Evolutionary conservation across 2,329 filamentous ascomycete species (phyloP), one percentile per base, ranked within the genome.

Genomic region (Aureobasidium subglaciale): DNA sequence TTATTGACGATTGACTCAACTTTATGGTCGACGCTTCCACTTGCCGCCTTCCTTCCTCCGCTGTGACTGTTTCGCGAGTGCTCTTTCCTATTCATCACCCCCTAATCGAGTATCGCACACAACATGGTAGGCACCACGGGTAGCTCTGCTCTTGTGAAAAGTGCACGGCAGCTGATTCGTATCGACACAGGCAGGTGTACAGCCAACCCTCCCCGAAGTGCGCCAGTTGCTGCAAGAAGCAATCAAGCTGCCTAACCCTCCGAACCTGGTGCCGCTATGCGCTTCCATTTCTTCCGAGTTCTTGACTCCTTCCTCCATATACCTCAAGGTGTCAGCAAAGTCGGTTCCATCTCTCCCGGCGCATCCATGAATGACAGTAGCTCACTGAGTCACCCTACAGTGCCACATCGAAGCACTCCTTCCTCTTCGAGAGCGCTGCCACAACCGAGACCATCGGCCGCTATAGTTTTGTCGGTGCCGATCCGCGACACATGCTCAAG

Each of bases 381-480:
- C 55, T 59, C 24, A 55, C 24, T 25, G n/a, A 35, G 56, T 37
- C 25, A 10, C 37, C 16, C 9, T 15, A 42, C 59, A 79, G 75
- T 62, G 74, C 81, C 27, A 75, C 80, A 62, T 88, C 87, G 46
- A 85, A 88, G 63, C 84, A 89, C 65, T 96, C 92, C 3, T 97
- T 96, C 70, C 82, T 99, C 45, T 95, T 96, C 71, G 93, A 99
- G 74, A 96, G 90, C 65, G 93, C 92, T 24, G 90, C 91, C 20
- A 86, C 83, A 15, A 92, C 90, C 25, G 92, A 97, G 73, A 90
- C 86, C 16, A 90, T 99, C 62, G 92, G 92, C 57, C 82, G 93
- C 65, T 97, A 96, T 72, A 96, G 90, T 75, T 99, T 99, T 72
- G 82, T 99, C 58, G 92, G 92, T 34, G 22, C 61, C 78, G 81